A percentile compares a stretch with the other conserved stretches of the same genome.
Conservation (phyloP, 352 stramenopile genomes). For the Pythium pectinolyticum region DNA sequence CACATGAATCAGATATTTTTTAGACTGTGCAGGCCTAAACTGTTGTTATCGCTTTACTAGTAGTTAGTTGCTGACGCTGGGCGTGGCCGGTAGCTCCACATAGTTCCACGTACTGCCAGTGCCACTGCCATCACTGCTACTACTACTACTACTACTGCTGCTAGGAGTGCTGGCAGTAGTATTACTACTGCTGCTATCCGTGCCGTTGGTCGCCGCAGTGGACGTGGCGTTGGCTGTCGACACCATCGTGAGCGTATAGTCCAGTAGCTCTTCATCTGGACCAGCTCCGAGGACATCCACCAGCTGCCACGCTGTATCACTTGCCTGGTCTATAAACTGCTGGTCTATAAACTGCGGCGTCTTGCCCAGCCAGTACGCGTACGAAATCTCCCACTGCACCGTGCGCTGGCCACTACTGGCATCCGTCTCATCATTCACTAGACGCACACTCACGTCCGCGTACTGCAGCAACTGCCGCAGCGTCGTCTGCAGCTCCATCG, state of each 20-base stretch:
- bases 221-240: slow-evolving; percentile 3
- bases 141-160: neutral
- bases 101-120: neutral
- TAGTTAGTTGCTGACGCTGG: neutral
- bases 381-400: slow-evolving; percentile 22
- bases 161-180: too few relatives aligned
- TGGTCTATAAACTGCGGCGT: slow-evolving; percentile 17
- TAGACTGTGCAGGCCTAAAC: too few relatives aligned
- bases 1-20: neutral
- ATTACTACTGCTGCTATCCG: too few relatives aligned
- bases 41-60: too few relatives aligned
- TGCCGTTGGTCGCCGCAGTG: neutral
- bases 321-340: slow-evolving; percentile 9
- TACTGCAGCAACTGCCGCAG: slow-evolving; percentile 39
- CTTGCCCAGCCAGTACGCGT: slow-evolving; percentile 23
- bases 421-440: slow-evolving; percentile 16
- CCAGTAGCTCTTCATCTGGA: neutral
- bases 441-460: slow-evolving; percentile 39
- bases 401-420: neutral
- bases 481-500: slow-evolving; percentile 23
- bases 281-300: slow-evolving; percentile 12
- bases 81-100: slow-evolving; percentile 11
- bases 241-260: slow-evolving; percentile 19
- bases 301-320: slow-evolving; percentile 20
- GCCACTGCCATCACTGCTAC: neutral